Evolutionary conservation across 345 rosid genomes (phyloP).

Genomic region (Reutealis trisperma): DNA sequence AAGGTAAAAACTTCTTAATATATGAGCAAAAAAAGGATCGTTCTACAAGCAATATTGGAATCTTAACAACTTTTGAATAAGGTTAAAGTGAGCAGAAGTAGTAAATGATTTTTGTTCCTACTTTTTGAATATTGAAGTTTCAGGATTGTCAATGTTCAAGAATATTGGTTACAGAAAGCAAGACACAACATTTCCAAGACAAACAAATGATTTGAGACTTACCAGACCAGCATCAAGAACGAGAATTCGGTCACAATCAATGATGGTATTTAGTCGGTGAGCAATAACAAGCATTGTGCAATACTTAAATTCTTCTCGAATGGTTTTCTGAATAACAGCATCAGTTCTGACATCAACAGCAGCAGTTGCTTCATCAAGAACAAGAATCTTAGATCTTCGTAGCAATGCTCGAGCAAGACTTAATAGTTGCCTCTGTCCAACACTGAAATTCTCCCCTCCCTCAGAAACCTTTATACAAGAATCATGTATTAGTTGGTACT

Average conservation of each 20-base stretch:
- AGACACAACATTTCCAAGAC: neutral
- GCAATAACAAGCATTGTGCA: constrained; percentile 38
- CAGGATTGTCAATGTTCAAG: neutral
- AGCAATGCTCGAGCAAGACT: constrained; percentile 38
- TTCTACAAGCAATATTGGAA: neutral
- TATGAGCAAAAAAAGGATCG: neutral
- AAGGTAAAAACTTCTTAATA: constrained; percentile 4
- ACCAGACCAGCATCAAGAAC: constrained; percentile 40
- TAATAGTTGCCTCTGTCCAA: constrained; percentile 37
- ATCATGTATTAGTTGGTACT: neutral
- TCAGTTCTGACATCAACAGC: constrained; percentile 41
- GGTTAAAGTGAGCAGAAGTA: neutral
- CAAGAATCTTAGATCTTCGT: constrained; percentile 36
- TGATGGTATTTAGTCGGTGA: constrained; percentile 37
- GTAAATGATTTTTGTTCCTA: neutral
- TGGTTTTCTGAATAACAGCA: constrained; percentile 35
- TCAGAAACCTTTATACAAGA: constrained; percentile 26
- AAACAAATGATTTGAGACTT: constrained; percentile 7
- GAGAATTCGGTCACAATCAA: constrained; percentile 35
- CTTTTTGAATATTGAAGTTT: neutral
- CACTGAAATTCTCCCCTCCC: constrained; percentile 41
- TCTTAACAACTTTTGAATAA: neutral
- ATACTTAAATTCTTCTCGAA: constrained; percentile 32
- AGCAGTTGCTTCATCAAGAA: constrained; percentile 39
- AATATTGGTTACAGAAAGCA: neutral